These are phyloP conservation scores for Pilasporangium apinafurcum DNA, from an alignment of 352 stramenopile species.

Conservation along the genomic window DNA sequence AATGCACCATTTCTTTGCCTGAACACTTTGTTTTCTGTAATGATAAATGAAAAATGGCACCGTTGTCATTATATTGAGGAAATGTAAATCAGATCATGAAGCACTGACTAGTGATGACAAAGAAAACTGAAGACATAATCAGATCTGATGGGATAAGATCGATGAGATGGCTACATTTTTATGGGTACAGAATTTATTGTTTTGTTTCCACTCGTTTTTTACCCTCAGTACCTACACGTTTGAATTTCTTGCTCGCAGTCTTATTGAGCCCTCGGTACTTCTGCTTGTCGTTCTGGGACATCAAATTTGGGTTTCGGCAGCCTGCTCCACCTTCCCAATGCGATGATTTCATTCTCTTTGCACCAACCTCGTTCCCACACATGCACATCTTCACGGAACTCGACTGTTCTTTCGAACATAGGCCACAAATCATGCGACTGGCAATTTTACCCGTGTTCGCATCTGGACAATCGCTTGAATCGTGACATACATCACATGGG, in stretches of 20 bases:
- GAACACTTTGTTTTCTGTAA: background rate
- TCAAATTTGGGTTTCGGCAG: conserved; percentile 52
- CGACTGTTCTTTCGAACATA: conserved; percentile 80
- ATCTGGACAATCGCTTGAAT: conserved; percentile 56
- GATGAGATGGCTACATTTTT: conserved; percentile 1
- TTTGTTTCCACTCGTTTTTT: conserved; percentile 22
- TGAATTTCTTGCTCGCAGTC: conserved; percentile 77
- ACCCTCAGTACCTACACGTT: conserved; percentile 54
- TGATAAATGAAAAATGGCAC: background rate
- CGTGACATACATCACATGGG: conserved; percentile 78
- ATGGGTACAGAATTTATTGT: background rate
- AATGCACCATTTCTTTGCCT: conserved; percentile 35
- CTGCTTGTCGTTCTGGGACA: conserved; percentile 62
- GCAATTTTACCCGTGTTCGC: conserved; percentile 73
- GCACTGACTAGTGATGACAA: no score
- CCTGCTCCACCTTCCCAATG: conserved; percentile 79
- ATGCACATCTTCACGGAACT: conserved; percentile 68
- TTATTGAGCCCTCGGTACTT: conserved; percentile 76
- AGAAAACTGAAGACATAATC: background rate
- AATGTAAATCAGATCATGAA: no score
- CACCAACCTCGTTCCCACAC: conserved; percentile 64
- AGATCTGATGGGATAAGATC: background rate
- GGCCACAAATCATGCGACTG: conserved; percentile 76
- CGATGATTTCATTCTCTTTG: conserved; percentile 28
- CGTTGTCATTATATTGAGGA: background rate